These are phyloP conservation scores for Fraxinus americana DNA, from an alignment of 257 asterid genomes.

Conservation along the genomic window DNA sequence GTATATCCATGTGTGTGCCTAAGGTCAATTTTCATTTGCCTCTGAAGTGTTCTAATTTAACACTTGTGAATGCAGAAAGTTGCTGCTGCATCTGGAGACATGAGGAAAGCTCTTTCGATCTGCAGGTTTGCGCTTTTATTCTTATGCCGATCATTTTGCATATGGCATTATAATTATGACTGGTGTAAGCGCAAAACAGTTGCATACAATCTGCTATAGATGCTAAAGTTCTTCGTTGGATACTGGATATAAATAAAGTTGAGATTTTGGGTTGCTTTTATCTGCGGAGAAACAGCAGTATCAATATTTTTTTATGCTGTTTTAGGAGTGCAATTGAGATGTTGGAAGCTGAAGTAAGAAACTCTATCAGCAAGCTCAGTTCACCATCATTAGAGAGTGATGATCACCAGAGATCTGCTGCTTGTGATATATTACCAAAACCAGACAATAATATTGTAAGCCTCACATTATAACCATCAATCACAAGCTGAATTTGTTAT, in stretches of 20 bases:
- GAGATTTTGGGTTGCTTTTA: constrained; percentile 9
- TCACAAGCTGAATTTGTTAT: constrained; percentile 10
- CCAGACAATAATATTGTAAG: constrained; percentile 53
- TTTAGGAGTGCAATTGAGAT: constrained; percentile 87
- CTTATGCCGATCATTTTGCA: constrained; percentile 16
- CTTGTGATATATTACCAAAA: constrained; percentile 32
- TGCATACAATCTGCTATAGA: not conserved
- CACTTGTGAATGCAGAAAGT: constrained; percentile 63
- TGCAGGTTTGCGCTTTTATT: constrained; percentile 65
- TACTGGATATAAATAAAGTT: constrained; percentile 6
- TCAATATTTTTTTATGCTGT: constrained; percentile 16
- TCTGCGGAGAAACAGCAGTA: constrained; percentile 20
- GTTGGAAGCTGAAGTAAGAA: constrained; percentile 71
- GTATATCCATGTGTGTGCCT: constrained; percentile 5
- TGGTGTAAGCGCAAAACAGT: not conserved
- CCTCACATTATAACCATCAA: constrained; percentile 4
- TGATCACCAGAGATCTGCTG: constrained; percentile 45
- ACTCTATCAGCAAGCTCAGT: constrained; percentile 33
- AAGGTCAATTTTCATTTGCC: constrained; percentile 15
- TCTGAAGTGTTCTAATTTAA: constrained; percentile 23
- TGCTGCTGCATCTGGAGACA: constrained; percentile 96
- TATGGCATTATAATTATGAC: constrained; percentile 10
- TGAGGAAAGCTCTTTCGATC: constrained; percentile 90
- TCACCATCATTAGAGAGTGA: constrained; percentile 36
- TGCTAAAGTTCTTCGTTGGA: constrained; percentile 16